Evolutionary conservation across 2,329 filamentous ascomycete genomes (phyloP).

Genomic region (Ascochyta koolunga): DNA sequence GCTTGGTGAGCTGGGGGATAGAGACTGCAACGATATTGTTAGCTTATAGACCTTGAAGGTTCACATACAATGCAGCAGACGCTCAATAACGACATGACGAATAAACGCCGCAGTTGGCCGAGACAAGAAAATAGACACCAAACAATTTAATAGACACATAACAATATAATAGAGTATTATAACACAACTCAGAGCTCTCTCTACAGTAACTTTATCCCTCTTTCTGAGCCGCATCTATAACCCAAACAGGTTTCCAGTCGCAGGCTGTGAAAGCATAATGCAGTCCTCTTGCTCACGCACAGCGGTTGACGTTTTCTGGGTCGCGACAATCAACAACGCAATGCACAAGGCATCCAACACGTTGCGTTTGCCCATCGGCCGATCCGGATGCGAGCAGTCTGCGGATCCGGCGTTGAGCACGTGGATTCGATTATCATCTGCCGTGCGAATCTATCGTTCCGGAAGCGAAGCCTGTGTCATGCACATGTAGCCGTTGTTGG

Average conservation of each 20-base stretch:
- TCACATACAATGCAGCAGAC: conserved; percentile 17
- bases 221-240: background rate
- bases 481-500: background rate
- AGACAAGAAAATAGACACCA: background rate
- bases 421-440: conserved; percentile 9
- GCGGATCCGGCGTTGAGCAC: conserved; percentile 11
- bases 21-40: conserved; percentile 18
- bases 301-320: background rate
- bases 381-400: background rate
- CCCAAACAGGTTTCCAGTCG: background rate
- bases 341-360: background rate
- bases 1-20: background rate
- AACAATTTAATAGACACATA: conserved; percentile 4
- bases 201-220: background rate
- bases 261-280: conserved; percentile 11
- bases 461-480: conserved; percentile 10
- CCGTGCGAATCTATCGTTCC: conserved; percentile 15
- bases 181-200: background rate
- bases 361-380: background rate
- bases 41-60: conserved; percentile 1
- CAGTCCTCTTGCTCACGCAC: background rate
- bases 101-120: background rate
- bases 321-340: conserved; percentile 6
- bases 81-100: conserved; percentile 11
- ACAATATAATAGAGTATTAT: conserved; percentile 10